Evolutionary conservation across 345 rosid species (phyloP).

Genomic region (Hibiscus trionum): DNA sequence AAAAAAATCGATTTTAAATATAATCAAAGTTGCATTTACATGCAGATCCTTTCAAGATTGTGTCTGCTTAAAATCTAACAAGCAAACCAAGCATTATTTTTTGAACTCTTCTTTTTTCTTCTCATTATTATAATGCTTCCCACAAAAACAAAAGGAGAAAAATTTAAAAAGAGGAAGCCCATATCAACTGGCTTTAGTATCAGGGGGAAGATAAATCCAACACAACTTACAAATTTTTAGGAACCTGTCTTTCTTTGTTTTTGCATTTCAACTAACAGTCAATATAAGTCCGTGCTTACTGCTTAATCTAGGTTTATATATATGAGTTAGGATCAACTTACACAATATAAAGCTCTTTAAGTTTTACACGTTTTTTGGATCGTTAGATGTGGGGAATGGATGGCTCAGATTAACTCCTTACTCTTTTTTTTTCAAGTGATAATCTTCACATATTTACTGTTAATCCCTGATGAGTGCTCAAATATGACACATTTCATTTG

Average conservation of each 20-base stretch:
- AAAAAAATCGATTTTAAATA: neutral
- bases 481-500: no score
- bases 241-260: neutral
- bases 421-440: no score
- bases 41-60: neutral
- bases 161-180: constrained; percentile 1
- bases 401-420: no score
- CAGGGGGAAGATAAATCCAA: neutral
- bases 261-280: constrained; percentile 22
- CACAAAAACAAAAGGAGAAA: neutral
- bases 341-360: no score
- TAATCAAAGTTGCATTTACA: neutral
- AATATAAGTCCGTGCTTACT: neutral
- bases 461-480: no score
- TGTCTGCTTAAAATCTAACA: neutral
- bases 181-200: neutral
- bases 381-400: no score
- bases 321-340: no score
- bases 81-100: neutral
- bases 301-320: no score
- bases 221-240: neutral
- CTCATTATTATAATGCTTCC: neutral
- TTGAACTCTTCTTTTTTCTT: neutral
- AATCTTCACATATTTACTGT: no score
- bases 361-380: no score